Conservation (phyloP, 495 filamentous ascomycete genomes). For the Tuber magnatum region DNA sequence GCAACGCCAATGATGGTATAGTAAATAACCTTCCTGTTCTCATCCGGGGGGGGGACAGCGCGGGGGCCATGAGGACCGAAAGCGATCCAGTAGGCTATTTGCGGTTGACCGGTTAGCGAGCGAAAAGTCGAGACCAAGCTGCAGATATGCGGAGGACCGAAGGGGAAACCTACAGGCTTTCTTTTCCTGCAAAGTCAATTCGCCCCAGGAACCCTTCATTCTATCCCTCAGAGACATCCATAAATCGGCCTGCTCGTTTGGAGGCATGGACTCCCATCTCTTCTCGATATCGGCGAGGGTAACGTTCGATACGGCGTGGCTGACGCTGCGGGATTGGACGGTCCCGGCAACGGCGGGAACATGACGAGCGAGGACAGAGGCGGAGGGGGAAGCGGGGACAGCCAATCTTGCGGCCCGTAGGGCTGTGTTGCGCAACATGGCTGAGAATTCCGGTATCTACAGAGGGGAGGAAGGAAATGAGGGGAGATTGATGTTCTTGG, state of each 20-base stretch:
- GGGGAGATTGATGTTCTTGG: slow-evolving; percentile 26
- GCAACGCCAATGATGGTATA: slow-evolving; percentile 60
- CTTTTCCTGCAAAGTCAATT: slow-evolving; percentile 93
- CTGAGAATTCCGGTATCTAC: slow-evolving; percentile 26
- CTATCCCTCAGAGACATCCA: slow-evolving; percentile 97
- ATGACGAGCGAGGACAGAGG: slow-evolving; percentile 20
- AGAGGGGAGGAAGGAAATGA: slow-evolving; percentile 19
- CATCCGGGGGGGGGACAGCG: slow-evolving; percentile 68
- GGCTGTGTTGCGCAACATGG: slow-evolving; percentile 36
- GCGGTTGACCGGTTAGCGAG: slow-evolving; percentile 20
- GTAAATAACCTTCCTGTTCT: slow-evolving; percentile 62
- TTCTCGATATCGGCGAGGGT: slow-evolving; percentile 97
- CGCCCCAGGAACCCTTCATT: slow-evolving; percentile 95
- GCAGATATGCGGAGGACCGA: background rate
- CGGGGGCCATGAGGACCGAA: slow-evolving; percentile 95
- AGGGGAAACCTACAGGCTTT: slow-evolving; percentile 76
- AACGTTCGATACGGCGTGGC: slow-evolving; percentile 93
- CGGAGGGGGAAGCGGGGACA: slow-evolving; percentile 17
- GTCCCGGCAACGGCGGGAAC: slow-evolving; percentile 41
- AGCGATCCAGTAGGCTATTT: slow-evolving; percentile 91
- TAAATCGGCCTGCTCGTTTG: slow-evolving; percentile 95
- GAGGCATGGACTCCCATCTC: slow-evolving; percentile 94
- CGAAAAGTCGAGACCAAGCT: slow-evolving; percentile 5
- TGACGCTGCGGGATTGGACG: slow-evolving; percentile 57
- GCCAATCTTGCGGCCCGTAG: slow-evolving; percentile 35